Evolutionary conservation across 129 eudicot species (phyloP).

Genomic region (Apium graveolens): DNA sequence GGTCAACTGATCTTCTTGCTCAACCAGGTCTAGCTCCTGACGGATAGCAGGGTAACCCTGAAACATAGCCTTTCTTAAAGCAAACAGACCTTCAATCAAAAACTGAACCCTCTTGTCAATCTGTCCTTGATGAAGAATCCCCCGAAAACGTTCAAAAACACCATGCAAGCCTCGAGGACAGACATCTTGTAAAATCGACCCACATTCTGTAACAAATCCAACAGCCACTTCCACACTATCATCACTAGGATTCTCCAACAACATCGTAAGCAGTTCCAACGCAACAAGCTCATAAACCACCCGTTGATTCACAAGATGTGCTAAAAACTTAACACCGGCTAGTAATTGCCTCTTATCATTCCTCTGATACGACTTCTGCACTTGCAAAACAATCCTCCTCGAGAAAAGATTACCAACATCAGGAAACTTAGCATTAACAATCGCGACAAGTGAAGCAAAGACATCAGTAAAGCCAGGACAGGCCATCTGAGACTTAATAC

Average conservation of each 20-base stretch:
- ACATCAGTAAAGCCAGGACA: conserved; percentile 11
- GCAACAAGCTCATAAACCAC: conserved; percentile 85
- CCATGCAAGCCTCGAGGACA: conserved; percentile 1
- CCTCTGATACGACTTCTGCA: neutral
- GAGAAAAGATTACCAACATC: conserved; percentile 20
- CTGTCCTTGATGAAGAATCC: conserved; percentile 65
- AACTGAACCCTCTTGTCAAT: conserved; percentile 88
- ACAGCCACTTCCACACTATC: conserved; percentile 16
- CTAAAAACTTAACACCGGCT: conserved; percentile 14
- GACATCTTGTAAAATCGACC: neutral
- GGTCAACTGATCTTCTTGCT: no score
- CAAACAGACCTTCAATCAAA: conserved; percentile 84
- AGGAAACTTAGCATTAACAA: conserved; percentile 26
- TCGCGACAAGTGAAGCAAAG: conserved; percentile 24
- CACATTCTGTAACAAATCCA: conserved; percentile 17
- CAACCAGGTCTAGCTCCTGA: conserved; percentile 13
- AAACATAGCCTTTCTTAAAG: conserved; percentile 51
- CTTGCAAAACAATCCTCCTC: conserved; percentile 17
- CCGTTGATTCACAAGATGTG: conserved; percentile 87
- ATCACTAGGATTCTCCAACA: conserved; percentile 15
- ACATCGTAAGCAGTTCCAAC: conserved; percentile 57
- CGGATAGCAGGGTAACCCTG: neutral
- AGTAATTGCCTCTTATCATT: conserved; percentile 2
- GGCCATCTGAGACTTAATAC: conserved; percentile 14
- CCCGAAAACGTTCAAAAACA: conserved; percentile 2